Conservation (phyloP, 192 early-diverging fungal species). For the Mortierella alpina region DNA sequence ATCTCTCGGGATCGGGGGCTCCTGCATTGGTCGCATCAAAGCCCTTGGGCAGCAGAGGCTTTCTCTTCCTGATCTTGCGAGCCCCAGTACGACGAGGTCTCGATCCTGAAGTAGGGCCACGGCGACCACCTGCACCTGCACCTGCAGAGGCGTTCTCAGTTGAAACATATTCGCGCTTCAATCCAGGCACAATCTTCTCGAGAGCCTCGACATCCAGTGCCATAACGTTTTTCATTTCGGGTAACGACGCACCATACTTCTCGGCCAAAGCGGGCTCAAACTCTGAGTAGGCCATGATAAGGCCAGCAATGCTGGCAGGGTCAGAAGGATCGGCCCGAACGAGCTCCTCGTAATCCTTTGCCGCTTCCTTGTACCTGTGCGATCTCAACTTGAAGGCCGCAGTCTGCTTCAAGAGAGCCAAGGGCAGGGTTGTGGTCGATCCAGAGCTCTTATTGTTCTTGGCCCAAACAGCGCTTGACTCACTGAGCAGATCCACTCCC, state of each 20-base stretch:
- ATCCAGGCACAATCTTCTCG: constrained; percentile 65
- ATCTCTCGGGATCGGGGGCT: constrained; percentile 75
- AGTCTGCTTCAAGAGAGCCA: constrained; percentile 68
- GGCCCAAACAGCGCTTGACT: constrained; percentile 71
- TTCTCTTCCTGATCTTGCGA: constrained; percentile 65
- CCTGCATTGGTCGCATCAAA: constrained; percentile 55
- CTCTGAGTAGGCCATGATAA: constrained; percentile 73
- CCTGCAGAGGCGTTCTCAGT: not conserved
- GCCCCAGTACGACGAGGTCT: constrained; percentile 38
- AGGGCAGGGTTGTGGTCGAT: constrained; percentile 22
- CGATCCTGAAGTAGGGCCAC: constrained; percentile 19
- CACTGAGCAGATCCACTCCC: constrained; percentile 65
- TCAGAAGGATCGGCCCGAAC: constrained; percentile 75
- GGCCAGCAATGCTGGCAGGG: constrained; percentile 70
- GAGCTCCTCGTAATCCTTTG: constrained; percentile 74
- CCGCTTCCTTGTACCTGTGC: constrained; percentile 69
- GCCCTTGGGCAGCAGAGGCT: constrained; percentile 66
- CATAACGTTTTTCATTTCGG: constrained; percentile 37
- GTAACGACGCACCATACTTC: constrained; percentile 68
- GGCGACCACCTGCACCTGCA: constrained; percentile 6
- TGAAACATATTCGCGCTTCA: constrained; percentile 63
- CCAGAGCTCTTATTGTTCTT: constrained; percentile 23
- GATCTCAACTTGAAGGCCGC: constrained; percentile 76
- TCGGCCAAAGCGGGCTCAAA: constrained; percentile 70
- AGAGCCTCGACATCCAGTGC: constrained; percentile 65